These are phyloP conservation scores for Lachnellula cervina DNA, from an alignment of 2,329 filamentous ascomycete species.

Conservation along the genomic window DNA sequence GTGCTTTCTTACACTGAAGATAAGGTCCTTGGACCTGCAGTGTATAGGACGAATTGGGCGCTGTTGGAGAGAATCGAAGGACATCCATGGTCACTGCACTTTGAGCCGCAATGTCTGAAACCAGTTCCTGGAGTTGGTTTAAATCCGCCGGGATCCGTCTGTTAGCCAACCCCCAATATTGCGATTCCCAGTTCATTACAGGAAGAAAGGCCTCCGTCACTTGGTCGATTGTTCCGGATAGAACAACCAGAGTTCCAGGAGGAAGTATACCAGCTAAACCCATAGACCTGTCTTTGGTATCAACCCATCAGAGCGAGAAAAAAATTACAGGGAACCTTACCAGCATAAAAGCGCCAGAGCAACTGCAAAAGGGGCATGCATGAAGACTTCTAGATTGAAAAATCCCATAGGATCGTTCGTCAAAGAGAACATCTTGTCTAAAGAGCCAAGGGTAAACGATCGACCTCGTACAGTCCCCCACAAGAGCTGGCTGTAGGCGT, in stretches of 20 bases:
- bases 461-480: neutral
- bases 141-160: neutral
- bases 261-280: neutral
- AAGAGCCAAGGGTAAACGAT: neutral
- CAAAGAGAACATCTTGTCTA: slow-evolving; percentile 2
- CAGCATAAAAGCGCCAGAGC: neutral
- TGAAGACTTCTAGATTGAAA: neutral
- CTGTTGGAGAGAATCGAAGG: neutral
- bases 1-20: neutral
- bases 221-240: neutral
- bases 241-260: slow-evolving; percentile 2
- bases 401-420: slow-evolving; percentile 3
- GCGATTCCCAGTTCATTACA: neutral
- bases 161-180: neutral
- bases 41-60: neutral
- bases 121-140: neutral
- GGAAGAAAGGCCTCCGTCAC: neutral
- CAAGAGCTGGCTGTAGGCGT: slow-evolving; percentile 4
- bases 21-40: slow-evolving; percentile 1
- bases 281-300: neutral
- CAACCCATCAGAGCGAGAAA: neutral
- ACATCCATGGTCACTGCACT: neutral
- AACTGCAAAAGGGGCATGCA: neutral
- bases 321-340: neutral
- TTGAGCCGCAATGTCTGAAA: neutral